These are phyloP conservation scores for Dioscorea alata DNA, from an alignment of 106 monocot species.

Conservation along the genomic window DNA sequence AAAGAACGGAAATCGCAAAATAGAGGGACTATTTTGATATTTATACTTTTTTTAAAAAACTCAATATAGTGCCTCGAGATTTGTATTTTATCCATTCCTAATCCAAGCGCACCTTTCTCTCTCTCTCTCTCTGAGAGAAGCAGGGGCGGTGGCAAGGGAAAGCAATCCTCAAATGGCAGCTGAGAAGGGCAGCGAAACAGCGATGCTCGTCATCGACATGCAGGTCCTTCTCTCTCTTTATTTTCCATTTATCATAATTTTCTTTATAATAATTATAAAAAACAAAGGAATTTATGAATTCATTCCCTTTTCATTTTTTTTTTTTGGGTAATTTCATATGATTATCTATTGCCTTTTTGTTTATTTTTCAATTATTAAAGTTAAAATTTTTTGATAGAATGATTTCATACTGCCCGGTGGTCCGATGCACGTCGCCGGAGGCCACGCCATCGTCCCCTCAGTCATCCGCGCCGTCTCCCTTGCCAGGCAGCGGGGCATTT, in stretches of 20 bases:
- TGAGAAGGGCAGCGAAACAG: slow-evolving; percentile 53
- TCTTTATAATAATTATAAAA: not conserved
- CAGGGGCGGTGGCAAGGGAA: too few relatives aligned
- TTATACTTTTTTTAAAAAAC: too few relatives aligned
- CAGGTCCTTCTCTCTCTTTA: slow-evolving; percentile 36
- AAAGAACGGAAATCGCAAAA: too few relatives aligned
- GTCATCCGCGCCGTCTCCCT: slow-evolving; percentile 59
- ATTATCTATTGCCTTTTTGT: not conserved
- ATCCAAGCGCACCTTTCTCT: too few relatives aligned
- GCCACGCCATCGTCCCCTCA: slow-evolving; percentile 44
- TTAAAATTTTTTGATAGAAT: slow-evolving; percentile 33
- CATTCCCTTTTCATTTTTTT: not conserved
- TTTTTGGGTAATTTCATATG: not conserved
- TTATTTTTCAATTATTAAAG: not conserved
- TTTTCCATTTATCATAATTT: not conserved
- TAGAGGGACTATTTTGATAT: too few relatives aligned
- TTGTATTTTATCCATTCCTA: too few relatives aligned
- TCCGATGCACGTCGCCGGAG: slow-evolving; percentile 57
- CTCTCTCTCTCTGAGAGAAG: too few relatives aligned
- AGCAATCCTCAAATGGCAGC: slow-evolving; percentile 7
- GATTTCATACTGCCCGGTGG: slow-evolving; percentile 73
- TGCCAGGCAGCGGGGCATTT: slow-evolving; percentile 65
- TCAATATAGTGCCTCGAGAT: too few relatives aligned
- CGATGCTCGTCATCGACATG: slow-evolving; percentile 96
- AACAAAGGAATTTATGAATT: not conserved